phyloP scores from a whole-genome alignment of 2,329 filamentous ascomycete species.

The Fusarium equiseti region DNA sequence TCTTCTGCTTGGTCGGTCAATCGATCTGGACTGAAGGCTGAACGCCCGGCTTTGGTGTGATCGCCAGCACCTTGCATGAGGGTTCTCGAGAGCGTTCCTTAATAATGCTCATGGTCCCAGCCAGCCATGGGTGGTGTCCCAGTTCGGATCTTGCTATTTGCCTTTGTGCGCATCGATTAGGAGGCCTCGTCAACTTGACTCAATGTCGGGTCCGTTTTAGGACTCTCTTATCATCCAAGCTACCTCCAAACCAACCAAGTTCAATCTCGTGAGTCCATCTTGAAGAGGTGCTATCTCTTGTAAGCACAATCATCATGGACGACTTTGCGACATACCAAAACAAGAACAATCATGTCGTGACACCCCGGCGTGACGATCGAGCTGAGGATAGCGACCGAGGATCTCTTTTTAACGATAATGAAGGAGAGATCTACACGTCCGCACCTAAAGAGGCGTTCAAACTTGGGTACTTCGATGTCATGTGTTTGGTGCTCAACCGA shows the following conservation, averaged over 20 bases:
- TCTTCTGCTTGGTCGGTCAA: slow-evolving; percentile 12
- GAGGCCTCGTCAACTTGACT: slow-evolving; percentile 1
- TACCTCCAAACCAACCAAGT: not conserved
- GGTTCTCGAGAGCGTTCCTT: slow-evolving; percentile 40
- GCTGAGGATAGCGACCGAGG: slow-evolving; percentile 38
- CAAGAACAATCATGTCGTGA: slow-evolving; percentile 15
- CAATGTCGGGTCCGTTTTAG: slow-evolving; percentile 16
- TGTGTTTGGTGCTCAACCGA: slow-evolving; percentile 53
- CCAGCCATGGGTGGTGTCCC: not conserved
- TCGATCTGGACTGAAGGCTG: slow-evolving; percentile 27
- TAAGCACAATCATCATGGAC: slow-evolving; percentile 41
- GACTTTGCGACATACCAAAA: slow-evolving; percentile 45
- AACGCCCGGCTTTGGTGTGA: slow-evolving; percentile 41
- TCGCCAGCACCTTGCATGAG: slow-evolving; percentile 17
- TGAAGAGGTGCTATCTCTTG: not conserved
- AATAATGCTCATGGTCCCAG: slow-evolving; percentile 41
- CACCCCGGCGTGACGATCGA: slow-evolving; percentile 11
- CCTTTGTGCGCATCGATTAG: not conserved
- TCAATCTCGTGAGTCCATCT: not conserved
- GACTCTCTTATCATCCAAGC: slow-evolving; percentile 4
- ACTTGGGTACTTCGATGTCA: slow-evolving; percentile 53
- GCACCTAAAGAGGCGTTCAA: slow-evolving; percentile 53
- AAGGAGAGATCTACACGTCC: slow-evolving; percentile 50
- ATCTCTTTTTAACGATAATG: slow-evolving; percentile 30
- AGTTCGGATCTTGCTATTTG: slow-evolving; percentile 5